Percentiles rank a stretch among this genome's conserved stretches.
Evolutionary conservation across 768 basidiomycete species (phyloP).

Genomic region (Phaeotremella skinneri): DNA sequence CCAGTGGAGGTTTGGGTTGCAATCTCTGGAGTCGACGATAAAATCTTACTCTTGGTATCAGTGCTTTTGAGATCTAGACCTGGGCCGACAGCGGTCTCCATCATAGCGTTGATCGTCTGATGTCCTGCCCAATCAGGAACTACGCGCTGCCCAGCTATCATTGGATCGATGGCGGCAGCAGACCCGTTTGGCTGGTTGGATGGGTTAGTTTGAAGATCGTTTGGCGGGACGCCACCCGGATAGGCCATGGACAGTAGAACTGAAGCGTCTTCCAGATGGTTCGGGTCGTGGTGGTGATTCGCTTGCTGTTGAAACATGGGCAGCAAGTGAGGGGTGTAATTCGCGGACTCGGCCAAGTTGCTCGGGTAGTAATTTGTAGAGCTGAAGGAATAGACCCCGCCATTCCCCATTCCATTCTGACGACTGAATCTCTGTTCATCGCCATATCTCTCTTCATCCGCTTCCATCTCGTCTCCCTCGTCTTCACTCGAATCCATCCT

Average conservation of each 20-base stretch:
- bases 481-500: constrained; percentile 17
- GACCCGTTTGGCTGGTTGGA: constrained; percentile 4
- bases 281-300: constrained; percentile 24
- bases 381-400: constrained; percentile 25
- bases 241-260: constrained; percentile 50
- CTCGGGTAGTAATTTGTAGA: constrained; percentile 20
- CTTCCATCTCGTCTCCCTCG: constrained; percentile 30
- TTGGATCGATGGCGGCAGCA: constrained; percentile 5
- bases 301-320: constrained; percentile 39
- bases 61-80: constrained; percentile 12
- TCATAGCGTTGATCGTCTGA: constrained; percentile 38
- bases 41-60: background rate
- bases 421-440: constrained; percentile 19
- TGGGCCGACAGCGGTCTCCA: constrained; percentile 27
- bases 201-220: constrained; percentile 6
- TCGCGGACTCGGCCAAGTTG: constrained; percentile 16
- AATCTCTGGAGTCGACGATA: constrained; percentile 3
- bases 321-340: constrained; percentile 42
- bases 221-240: constrained; percentile 24
- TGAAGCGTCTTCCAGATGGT: constrained; percentile 50
- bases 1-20: background rate
- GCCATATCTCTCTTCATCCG: constrained; percentile 12
- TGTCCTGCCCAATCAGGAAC: constrained; percentile 31
- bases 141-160: constrained; percentile 17
- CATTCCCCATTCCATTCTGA: constrained; percentile 28